Evolutionary conservation across 2,329 filamentous ascomycete species (phyloP).

Genomic region (Colletotrichum sp.): DNA sequence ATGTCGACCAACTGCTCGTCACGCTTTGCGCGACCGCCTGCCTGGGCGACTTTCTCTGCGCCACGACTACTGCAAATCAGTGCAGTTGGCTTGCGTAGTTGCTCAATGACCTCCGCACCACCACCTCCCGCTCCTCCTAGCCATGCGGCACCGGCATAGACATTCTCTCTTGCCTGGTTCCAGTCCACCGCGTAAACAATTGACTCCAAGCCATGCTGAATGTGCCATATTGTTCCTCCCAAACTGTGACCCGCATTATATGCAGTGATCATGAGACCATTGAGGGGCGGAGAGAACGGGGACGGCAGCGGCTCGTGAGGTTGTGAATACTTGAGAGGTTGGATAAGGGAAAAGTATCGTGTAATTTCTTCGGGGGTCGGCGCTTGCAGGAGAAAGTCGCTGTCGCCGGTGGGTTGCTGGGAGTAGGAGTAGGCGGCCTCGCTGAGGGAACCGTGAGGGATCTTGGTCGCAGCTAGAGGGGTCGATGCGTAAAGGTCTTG

Average conservation of each 20-base stretch:
- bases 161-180: conserved; percentile 97
- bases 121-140: conserved; percentile 81
- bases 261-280: conserved; percentile 91
- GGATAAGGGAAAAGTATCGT: conserved; percentile 87
- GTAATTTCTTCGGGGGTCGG: conserved; percentile 90
- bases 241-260: conserved; percentile 97
- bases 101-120: conserved; percentile 90
- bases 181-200: conserved; percentile 98
- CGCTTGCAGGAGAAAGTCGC: conserved; percentile 67
- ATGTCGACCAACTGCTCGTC: conserved; percentile 87
- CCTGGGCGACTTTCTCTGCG: conserved; percentile 70
- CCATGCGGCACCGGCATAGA: conserved; percentile 93
- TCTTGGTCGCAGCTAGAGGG: conserved; percentile 83
- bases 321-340: conserved; percentile 95
- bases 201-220: conserved; percentile 94
- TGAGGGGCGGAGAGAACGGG: conserved; percentile 85
- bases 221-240: conserved; percentile 98
- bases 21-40: conserved; percentile 77
- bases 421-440: conserved; percentile 62
- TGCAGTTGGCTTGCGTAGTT: conserved; percentile 90
- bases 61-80: conserved; percentile 90
- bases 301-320: conserved; percentile 89
- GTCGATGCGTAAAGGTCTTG: conserved; percentile 93
- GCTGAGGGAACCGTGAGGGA: conserved; percentile 75
- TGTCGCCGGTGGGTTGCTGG: conserved; percentile 51